Evolutionary conservation across 2,329 filamentous ascomycete genomes (phyloP), one percentile per base, ranked within the genome.

Genomic region (Cladosporium sp.): DNA sequence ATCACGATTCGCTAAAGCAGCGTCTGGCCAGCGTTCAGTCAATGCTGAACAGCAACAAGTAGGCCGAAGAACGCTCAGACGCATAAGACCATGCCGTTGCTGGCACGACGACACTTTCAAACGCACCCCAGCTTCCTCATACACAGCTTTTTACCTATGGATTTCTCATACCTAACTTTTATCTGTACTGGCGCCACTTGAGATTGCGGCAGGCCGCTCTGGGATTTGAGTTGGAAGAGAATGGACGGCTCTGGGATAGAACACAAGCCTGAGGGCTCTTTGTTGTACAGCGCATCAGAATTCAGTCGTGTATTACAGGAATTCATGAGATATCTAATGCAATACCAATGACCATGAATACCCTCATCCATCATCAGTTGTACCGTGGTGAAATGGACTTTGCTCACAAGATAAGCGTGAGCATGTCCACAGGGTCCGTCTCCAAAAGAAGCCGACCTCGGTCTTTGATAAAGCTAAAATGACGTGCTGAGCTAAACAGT

Each of bases 1-100:
- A 80, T 57, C 71, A 78, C 63, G 78, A 80, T 56, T 68, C 68
- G 7, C 68, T 80, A 57, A 77, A 77, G 67, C 75, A 79, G 67
- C 78, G 77, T 63, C 77, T 76, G 73, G 72, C 74, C 59, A 77
- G 70, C 64, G 70, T 80, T 24, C 74, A 75, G 56, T 70, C 74
- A 42, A 70, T 79, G 73, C 73, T 80, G 34, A 68, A 65, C 53
- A 63, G 34, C 47, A 50, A 50, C 24, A 28, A 45, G 6, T 45
- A 45, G 15, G 24, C 42, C 22, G n/a, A n/a, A 28, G 19, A 28
- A 25, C 42, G 20, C 25, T 42, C 24, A 20, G 28, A 32, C 28
- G 12, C 8, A 45, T 45, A 45, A 15, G 42, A 45, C 8, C n/a
- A 45, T 15, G 10, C 22, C 22, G 25, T 28, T 28, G 22, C 7